Evolutionary conservation across 2,329 filamentous ascomycete genomes (phyloP), one percentile per base, ranked within the genome.

Genomic region (Rutstroemia sp.): DNA sequence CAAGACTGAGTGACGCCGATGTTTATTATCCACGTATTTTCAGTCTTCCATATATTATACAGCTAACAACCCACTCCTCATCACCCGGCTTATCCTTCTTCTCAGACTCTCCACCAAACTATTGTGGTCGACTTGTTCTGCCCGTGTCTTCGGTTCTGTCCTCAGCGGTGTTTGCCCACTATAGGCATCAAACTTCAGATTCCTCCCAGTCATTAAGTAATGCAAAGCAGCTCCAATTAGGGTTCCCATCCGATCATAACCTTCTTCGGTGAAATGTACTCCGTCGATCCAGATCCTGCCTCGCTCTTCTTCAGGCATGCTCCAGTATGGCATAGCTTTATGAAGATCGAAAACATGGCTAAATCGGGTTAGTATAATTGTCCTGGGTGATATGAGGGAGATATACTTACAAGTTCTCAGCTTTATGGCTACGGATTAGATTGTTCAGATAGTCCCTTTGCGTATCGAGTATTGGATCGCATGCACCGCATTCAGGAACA

Each of bases 241-340:
- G 41, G 76, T 72, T 2, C 83, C 84, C 74, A 87, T 81, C 63
- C 80, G 71, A 65, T 85, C 76, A 71, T 87, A 87, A 7, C 84
- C 84, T 6, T 72, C 74, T 0, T 72, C 68, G 0, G 77, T 79
- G 9, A 86, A 73, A 70, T 87, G 83, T 21, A 86, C 61, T 18
- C 75, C 76, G 69, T 87, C 83, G 60, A 82, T 76, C 81, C 82
- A 87, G 63, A 82, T 79, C 56, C 70, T 71, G 2, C 71, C 60
- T 21, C 75, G 73, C 56, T 80, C 75, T 0, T 71, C 65, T 7
- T 74, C 68, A 2, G 73, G 65, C 64, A 86, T 75, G 16, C 67
- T 65, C 61, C 76, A 74, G 62, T 78, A 85, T 0, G 82, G 81
- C 5, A 87, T 71, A 9, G 75, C 76, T 25, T 71, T 66, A 62